Conservation (phyloP, 352 stramenopile species). For the Hyaloperonospora brassicae region DNA sequence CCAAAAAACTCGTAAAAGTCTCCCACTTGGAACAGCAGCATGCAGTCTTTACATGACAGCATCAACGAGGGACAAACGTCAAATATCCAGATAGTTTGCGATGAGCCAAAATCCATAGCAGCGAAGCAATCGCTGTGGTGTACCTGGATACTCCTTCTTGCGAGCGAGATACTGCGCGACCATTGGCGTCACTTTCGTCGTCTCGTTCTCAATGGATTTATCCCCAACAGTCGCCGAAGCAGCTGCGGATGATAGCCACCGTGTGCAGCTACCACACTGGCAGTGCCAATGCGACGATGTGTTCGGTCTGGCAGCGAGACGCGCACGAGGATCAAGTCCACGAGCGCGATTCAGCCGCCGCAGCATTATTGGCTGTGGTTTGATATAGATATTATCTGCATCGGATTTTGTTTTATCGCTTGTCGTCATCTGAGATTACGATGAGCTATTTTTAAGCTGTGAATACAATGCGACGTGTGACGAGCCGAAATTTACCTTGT, state of each 20-base stretch:
- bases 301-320: too few relatives aligned
- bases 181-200: slow-evolving; percentile 46
- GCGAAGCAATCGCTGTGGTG: not conserved
- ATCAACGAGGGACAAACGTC: not conserved
- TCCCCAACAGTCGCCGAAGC: not conserved
- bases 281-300: not conserved
- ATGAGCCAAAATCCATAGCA: too few relatives aligned
- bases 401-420: too few relatives aligned
- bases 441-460: too few relatives aligned
- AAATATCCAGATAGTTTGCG: not conserved
- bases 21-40: slow-evolving; percentile 78
- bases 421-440: too few relatives aligned
- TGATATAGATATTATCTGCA: too few relatives aligned
- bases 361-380: too few relatives aligned
- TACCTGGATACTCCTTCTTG: slow-evolving; percentile 72
- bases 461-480: too few relatives aligned
- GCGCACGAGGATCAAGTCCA: too few relatives aligned
- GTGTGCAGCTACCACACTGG: slow-evolving; percentile 7
- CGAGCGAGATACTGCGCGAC: slow-evolving; percentile 60
- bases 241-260: slow-evolving; percentile 14
- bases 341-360: too few relatives aligned
- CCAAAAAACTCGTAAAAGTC: slow-evolving; percentile 84
- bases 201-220: slow-evolving; percentile 4
- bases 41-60: slow-evolving; percentile 39
- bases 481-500: too few relatives aligned